Percentiles rank a stretch among this genome's conserved stretches.
phyloP scores from a whole-genome alignment of 2,329 filamentous ascomycete genomes.

The Septoria linicola region DNA sequence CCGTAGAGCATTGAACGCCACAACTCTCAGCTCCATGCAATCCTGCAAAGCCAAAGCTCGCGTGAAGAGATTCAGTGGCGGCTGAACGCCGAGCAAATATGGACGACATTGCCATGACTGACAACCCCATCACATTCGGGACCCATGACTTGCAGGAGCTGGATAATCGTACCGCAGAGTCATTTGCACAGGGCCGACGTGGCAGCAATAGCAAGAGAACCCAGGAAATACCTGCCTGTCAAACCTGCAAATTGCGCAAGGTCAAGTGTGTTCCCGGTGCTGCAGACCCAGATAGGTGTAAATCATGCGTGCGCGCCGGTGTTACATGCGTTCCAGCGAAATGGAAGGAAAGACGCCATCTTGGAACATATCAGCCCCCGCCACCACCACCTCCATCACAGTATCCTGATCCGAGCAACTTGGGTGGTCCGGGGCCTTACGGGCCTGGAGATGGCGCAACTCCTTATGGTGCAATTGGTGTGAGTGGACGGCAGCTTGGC shows the following conservation, averaged over 20 bases:
- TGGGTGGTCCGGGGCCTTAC: constrained; percentile 4
- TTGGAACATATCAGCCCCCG: constrained; percentile 4
- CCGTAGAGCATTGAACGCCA: not conserved
- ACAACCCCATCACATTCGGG: not conserved
- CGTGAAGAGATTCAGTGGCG: constrained; percentile 6
- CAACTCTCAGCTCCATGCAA: not conserved
- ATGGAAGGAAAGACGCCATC: constrained; percentile 8
- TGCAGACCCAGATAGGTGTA: constrained; percentile 1
- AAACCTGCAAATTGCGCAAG: constrained; percentile 6
- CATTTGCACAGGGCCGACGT: not conserved
- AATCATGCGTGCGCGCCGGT: constrained; percentile 7
- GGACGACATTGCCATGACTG: constrained; percentile 10
- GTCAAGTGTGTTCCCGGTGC: constrained; percentile 9
- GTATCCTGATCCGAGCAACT: constrained; percentile 12
- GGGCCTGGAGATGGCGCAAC: constrained; percentile 4
- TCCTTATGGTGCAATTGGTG: constrained; percentile 1
- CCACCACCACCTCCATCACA: constrained; percentile 1
- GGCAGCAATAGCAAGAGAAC: not conserved
- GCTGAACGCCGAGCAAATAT: constrained; percentile 1
- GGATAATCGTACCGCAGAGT: not conserved
- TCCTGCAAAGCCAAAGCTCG: not conserved
- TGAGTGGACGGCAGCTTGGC: constrained; percentile 8
- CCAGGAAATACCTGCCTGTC: constrained; percentile 7
- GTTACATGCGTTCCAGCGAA: constrained; percentile 1
- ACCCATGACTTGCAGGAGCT: constrained; percentile 7